These are phyloP conservation scores for Phlegmacium glaucopus DNA, from an alignment of 768 basidiomycete species.

Conservation along the genomic window DNA sequence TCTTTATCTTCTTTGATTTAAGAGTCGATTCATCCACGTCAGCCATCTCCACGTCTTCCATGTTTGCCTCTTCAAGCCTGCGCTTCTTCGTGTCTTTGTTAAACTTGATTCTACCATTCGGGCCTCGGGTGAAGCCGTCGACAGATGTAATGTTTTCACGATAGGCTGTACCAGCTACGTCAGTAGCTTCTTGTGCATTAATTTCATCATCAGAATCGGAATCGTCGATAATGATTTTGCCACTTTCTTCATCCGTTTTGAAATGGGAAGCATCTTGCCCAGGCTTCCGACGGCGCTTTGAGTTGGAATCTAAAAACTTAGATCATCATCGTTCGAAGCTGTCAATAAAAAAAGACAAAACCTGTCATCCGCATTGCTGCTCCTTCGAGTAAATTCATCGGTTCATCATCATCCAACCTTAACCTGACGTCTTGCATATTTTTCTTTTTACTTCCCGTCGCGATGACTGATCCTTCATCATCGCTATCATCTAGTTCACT, in stretches of 20 bases:
- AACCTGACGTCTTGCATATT: conserved; percentile 55
- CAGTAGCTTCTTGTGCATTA: conserved; percentile 35
- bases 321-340: not conserved
- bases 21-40: conserved; percentile 13
- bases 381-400: conserved; percentile 91
- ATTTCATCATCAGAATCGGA: conserved; percentile 44
- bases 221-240: conserved; percentile 71
- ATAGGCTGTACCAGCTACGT: conserved; percentile 77
- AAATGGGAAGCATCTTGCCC: conserved; percentile 85
- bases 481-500: conserved; percentile 80
- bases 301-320: conserved; percentile 34
- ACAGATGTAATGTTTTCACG: conserved; percentile 77
- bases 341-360: conserved; percentile 33
- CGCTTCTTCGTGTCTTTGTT: conserved; percentile 97
- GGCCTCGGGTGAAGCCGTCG: conserved; percentile 86
- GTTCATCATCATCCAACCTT: conserved; percentile 85
- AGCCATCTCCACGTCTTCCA: conserved; percentile 65
- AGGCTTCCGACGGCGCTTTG: conserved; percentile 63
- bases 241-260: conserved; percentile 81
- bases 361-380: conserved; percentile 68
- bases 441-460: conserved; percentile 29
- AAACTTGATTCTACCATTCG: conserved; percentile 86
- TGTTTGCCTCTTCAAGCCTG: conserved; percentile 64
- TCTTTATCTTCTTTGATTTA: conserved; percentile 52
- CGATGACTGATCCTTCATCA: conserved; percentile 42